Evolutionary conservation across 306 rosid genomes (phyloP).

Genomic region (Herpetospermum pedunculosum): DNA sequence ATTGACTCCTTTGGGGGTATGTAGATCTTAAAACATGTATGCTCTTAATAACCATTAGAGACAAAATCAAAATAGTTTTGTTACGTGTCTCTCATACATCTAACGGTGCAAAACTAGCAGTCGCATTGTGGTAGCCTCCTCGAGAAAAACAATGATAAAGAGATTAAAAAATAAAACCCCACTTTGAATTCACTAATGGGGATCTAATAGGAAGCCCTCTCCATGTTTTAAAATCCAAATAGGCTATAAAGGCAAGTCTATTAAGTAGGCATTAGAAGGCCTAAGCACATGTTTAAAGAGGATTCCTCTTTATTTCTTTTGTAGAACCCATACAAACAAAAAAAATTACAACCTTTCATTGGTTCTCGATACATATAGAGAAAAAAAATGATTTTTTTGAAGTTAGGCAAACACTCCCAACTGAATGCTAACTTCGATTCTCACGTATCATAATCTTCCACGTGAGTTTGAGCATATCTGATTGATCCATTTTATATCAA

Average conservation of each 20-base stretch:
- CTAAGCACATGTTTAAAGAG: constrained; percentile 17
- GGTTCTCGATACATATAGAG: background rate
- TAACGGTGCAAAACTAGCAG: too few species aligned
- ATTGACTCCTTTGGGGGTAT: too few species aligned
- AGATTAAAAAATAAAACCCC: background rate
- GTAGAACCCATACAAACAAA: background rate
- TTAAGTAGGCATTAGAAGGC: constrained; percentile 13
- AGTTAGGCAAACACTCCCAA: background rate
- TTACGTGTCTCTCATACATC: too few species aligned
- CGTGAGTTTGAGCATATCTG: constrained; percentile 8
- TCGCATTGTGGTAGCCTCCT: too few species aligned
- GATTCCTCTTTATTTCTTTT: background rate
- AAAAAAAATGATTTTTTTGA: background rate
- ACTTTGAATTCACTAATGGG: background rate
- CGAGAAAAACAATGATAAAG: background rate
- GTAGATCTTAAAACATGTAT: too few species aligned
- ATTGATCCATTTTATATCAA: background rate
- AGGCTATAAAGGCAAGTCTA: constrained; percentile 12
- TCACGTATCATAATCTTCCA: constrained; percentile 9
- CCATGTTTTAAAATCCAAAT: background rate
- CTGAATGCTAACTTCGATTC: constrained; percentile 8
- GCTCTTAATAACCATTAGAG: too few species aligned
- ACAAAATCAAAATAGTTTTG: too few species aligned
- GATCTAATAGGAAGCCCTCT: background rate
- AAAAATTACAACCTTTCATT: background rate